phyloP scores from a whole-genome alignment of 2,329 filamentous ascomycete genomes.

The Ophiostoma australiae region DNA sequence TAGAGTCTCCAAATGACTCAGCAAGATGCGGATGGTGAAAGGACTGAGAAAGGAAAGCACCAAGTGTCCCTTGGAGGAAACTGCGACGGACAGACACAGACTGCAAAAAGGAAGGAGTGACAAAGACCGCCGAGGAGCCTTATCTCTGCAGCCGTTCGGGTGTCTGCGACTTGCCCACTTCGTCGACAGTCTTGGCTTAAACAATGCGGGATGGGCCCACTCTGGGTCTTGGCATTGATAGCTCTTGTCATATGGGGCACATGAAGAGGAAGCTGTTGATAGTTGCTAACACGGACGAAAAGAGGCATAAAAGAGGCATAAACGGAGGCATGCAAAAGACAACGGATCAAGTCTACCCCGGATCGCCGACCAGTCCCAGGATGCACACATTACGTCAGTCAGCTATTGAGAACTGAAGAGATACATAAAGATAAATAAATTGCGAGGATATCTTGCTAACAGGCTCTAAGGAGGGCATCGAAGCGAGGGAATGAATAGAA shows the following conservation, averaged over 20 bases:
- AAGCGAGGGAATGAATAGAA: background rate
- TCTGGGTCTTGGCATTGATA: background rate
- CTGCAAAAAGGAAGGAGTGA: background rate
- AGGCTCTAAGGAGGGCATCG: background rate
- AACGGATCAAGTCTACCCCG: no score
- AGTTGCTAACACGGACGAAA: no score
- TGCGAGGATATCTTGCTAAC: background rate
- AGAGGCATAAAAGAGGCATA: no score
- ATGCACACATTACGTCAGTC: no score
- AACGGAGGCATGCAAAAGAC: no score
- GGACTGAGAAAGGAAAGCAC: background rate
- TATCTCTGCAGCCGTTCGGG: slow-evolving; percentile 4
- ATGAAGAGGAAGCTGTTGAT: no score
- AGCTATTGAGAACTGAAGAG: no score
- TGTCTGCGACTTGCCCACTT: background rate
- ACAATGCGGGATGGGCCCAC: slow-evolving; percentile 8
- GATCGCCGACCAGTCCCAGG: no score
- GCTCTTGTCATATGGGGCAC: background rate
- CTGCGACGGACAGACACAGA: background rate
- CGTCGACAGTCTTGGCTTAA: background rate
- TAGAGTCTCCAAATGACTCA: background rate
- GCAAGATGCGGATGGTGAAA: background rate
- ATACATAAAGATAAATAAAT: no score
- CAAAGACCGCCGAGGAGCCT: background rate
- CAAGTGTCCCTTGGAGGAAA: background rate